phyloP scores from a whole-genome alignment of 2,329 filamentous ascomycete species.

The Phyllosticta citrichinensis region DNA sequence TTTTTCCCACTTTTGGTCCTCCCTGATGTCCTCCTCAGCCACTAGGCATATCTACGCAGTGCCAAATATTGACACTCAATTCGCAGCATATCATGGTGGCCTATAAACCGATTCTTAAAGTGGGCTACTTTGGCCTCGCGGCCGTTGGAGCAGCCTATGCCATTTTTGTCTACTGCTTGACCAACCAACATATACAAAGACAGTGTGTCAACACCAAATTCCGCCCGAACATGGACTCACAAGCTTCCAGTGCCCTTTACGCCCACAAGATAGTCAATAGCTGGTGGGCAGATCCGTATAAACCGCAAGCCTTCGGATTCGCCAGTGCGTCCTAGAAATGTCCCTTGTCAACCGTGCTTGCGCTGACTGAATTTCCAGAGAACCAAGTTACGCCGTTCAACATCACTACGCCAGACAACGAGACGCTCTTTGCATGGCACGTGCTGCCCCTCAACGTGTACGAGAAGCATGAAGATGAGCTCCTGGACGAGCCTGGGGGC shows the following conservation, averaged over 20 bases:
- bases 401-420: conserved; percentile 62
- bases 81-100: conserved; percentile 16
- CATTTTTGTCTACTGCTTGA: conserved; percentile 53
- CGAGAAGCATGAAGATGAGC: conserved; percentile 54
- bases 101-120: conserved; percentile 21
- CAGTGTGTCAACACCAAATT: conserved; percentile 48
- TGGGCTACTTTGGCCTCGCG: conserved; percentile 29
- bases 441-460: conserved; percentile 73
- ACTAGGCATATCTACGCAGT: background rate
- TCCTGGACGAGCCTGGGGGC: conserved; percentile 37
- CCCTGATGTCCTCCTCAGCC: background rate
- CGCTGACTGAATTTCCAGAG: conserved; percentile 38
- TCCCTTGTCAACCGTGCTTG: background rate
- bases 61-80: background rate
- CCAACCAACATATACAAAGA: conserved; percentile 64
- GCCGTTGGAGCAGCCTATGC: conserved; percentile 56
- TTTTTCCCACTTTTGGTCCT: background rate
- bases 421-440: conserved; percentile 82
- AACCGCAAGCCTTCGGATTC: conserved; percentile 78
- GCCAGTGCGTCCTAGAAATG: conserved; percentile 44
- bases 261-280: conserved; percentile 67
- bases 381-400: conserved; percentile 85
- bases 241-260: conserved; percentile 61
- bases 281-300: conserved; percentile 61
- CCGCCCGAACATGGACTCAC: background rate